These are phyloP conservation scores for Fusarium multiceps DNA, from an alignment of 2,329 filamentous ascomycete species.

Conservation along the genomic window DNA sequence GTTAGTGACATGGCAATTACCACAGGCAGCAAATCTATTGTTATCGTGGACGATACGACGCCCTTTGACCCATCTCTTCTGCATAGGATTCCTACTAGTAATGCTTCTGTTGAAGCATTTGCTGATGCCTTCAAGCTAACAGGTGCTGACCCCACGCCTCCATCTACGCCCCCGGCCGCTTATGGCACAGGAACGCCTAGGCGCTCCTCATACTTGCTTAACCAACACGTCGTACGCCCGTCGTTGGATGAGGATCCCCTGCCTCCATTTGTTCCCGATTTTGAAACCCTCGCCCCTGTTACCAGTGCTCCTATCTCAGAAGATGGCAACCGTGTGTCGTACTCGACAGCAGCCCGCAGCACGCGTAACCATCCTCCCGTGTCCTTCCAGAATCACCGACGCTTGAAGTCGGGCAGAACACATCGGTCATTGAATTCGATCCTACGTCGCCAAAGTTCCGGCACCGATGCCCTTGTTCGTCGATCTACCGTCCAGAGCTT, in stretches of 20 bases:
- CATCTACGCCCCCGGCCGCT: conserved; percentile 67
- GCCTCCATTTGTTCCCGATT: conserved; percentile 61
- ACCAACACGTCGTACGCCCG: conserved; percentile 56
- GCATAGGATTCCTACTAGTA: conserved; percentile 58
- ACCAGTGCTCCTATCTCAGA: conserved; percentile 47
- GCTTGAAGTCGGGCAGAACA: conserved; percentile 61
- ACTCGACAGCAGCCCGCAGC: conserved; percentile 44
- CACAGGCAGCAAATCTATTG: conserved; percentile 86
- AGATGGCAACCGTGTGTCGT: conserved; percentile 50
- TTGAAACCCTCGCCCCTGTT: conserved; percentile 54
- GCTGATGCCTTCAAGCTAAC: conserved; percentile 62
- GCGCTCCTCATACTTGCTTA: conserved; percentile 66
- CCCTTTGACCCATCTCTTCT: conserved; percentile 62
- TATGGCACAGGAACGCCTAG: conserved; percentile 58
- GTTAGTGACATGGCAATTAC: conserved; percentile 72
- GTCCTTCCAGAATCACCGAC: conserved; percentile 53
- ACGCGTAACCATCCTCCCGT: conserved; percentile 46
- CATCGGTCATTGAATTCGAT: conserved; percentile 62
- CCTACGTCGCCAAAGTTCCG: conserved; percentile 69
- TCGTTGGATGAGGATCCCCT: conserved; percentile 55
- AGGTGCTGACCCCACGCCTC: conserved; percentile 67
- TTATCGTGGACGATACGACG: conserved; percentile 81
- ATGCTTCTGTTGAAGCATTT: conserved; percentile 64
- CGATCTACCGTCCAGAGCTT: conserved; percentile 68
- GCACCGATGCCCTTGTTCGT: conserved; percentile 65